Base-by-base conservation (phyloP, 2,329 filamentous ascomycete genomes). In the Venturia aucupariae region DNA sequence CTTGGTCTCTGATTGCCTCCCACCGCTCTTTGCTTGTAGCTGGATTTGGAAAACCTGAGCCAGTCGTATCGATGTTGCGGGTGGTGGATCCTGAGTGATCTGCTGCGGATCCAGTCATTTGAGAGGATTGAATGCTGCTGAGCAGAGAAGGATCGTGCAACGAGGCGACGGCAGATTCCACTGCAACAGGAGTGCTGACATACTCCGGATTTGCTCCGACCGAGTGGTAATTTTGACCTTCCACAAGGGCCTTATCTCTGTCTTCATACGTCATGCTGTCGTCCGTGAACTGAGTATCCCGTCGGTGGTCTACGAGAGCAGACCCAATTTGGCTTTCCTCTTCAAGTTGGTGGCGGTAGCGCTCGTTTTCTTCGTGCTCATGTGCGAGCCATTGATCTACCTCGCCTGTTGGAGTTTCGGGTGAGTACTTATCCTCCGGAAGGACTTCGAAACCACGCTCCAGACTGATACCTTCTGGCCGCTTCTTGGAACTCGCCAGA, bases 81-180 rank as follows among this genome's bases (percentile, higher is more conserved):
- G 13, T 24, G 27, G 35, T 24, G 22, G 41, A 41, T 42, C 4
- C 32, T 5, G 42, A 13, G 4, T 15, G 48, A 24, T 67, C 66
- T 60, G 65, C 68, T 46, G 67, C 64, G 32, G 67, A 67, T 22
- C 48, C 44, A n/a, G 62, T 57, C 69, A 69, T 59, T 70, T 72
- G 67, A 19, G 75, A 76, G 1, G 75, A 76, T 13, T 71, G 74
- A 57, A 75, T 71, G 67, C 67, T 64, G 24, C 46, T 92, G 63
- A 96, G 73, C 15, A 88, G 84, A 2, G 91, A 95, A 0, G 91
- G 93, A 22, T 92, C 90, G 69, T 94, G 88, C 7, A 97, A 79
- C 19, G 92, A 97, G 8, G 93, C 93, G 13, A 97, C 92, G 11
- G 89, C 90, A 17, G 92, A 97, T 75, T 97, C 92, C 0, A 96